Conservation (phyloP, 2,329 filamentous ascomycete genomes). For the Aspergillus piperis region DNA sequence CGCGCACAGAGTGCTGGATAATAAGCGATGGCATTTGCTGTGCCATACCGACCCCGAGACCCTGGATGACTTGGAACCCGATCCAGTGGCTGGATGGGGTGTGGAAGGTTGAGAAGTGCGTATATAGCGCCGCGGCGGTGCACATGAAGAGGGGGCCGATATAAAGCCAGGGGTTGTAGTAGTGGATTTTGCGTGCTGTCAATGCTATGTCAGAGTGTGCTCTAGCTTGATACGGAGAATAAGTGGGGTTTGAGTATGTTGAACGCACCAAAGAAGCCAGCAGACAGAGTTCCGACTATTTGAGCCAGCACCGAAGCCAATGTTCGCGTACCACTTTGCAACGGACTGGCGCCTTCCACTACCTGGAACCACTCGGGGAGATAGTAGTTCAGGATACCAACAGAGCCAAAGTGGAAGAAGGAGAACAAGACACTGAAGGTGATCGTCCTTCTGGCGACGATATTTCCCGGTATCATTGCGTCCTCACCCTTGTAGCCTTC, state of each 20-base stretch:
- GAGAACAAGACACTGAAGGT: neutral
- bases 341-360: neutral
- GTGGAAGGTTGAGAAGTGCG: neutral
- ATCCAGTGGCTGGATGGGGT: conserved; percentile 11
- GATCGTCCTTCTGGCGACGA: neutral
- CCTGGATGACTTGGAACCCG: conserved; percentile 12
- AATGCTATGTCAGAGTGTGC: neutral
- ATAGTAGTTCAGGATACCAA: neutral
- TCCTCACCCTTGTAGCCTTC: conserved; percentile 5
- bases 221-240: no score
- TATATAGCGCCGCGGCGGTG: conserved; percentile 4
- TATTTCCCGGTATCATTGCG: conserved; percentile 10
- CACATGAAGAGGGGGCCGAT: conserved; percentile 7
- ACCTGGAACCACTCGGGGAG: neutral
- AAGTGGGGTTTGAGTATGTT: no score
- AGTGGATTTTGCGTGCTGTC: neutral
- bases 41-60: conserved; percentile 9
- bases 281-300: neutral
- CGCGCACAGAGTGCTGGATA: conserved; percentile 4
- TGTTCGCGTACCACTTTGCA: neutral
- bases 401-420: neutral
- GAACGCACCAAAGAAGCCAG: neutral
- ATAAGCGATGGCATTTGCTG: conserved; percentile 12
- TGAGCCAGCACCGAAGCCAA: neutral
- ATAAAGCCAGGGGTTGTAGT: conserved; percentile 10